Evolutionary conservation across 2,329 filamentous ascomycete species (phyloP), one percentile per base, ranked within the genome.

Genomic region (Aulographum hederae): DNA sequence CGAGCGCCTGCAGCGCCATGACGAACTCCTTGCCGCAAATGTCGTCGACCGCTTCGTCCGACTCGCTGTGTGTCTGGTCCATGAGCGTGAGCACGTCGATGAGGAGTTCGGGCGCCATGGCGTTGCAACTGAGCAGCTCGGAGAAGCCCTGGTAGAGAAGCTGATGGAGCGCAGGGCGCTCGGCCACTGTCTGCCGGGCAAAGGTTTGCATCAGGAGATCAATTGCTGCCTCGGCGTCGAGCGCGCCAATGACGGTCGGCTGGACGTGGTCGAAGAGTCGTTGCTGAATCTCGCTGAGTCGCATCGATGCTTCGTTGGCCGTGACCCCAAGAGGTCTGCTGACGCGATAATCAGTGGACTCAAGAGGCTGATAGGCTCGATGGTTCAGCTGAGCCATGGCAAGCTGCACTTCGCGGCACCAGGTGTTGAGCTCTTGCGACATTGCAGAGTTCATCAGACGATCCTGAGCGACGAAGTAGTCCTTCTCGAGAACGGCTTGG

Each of bases 371-470:
- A 15, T 28, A 69, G 12, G 80, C 80, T 40, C 94, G 55, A 33
- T 60, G 43, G 16, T 57, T 50, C n/a, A 98, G 64, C 53, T 94
- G 95, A 21, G 80, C 78, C 25, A 98, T 63, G 37, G 82, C 92
- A 17, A 95, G 60, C 53, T 95, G 78, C 20, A 93, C 79, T 52
- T 91, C 89, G 58, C 92, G 91, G 55, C 73, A 82, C 86, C 86
- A 95, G 3, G 89, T 57, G 43, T 85, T 77, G 32, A 71, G 67
- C 50, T 94, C 85, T 33, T 72, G 69, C 31, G 65, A 63, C 14
- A 75, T 58, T 0, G 80, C 84, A 14, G 85, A 63, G 5, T 69
- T 60, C 27, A 78, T 60, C 29, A 98, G 63, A 1, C 74, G 77
- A 26, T 70, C 58, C 4, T 77, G 74, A 8, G 86, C 85, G 34